Base-by-base conservation (phyloP, 176 grass and related monocot genomes). In the Rhipidocladum racemiflorum region DNA sequence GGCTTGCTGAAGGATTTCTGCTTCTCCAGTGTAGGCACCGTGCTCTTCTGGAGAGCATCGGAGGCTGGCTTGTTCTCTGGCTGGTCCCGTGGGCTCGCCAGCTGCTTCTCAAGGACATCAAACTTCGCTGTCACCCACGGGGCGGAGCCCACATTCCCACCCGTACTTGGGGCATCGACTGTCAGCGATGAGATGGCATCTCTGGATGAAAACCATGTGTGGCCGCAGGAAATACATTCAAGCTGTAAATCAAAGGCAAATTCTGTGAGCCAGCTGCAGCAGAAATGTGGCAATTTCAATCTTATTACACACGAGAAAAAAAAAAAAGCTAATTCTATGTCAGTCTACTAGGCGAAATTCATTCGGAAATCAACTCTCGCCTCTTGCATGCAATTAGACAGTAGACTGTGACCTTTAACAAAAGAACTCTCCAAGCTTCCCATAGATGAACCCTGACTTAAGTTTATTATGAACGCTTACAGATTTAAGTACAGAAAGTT, bases 91-190 rank as follows among this genome's bases (percentile, higher is more conserved):
- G 92, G 94, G 63, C 91, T 95, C 4, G 68, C 36, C 25, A 99
- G 70, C 54, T 94, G 71, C 82, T 91, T 98, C 89, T 99, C 89
- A 15, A 95, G 62, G 32, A 91, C 91, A 20, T 99, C 96, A 27
- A 99, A 99, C 61, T 99, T 99, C 5, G 91, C 53, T 27, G 96
- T 91, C 14, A 91, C 92, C 88, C 78, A 91, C 1, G 96, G 91
- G 34, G 96, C 92, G 0, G 91, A 70, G 1, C 91, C 93, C 9
- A 99, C 96, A 68, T 81, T 99, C 46, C 68, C 82, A 35, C 62
- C 77, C 65, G 80, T 87, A 32, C 76, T 91, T 45, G 92, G 85
- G 34, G 78, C 61, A 46, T 95, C 92, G 0, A 87, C 87, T 6
- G 92, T 93, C 75, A 95, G 80, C 13, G 89, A 42, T 29, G 93